A percentile compares a stretch with the other conserved stretches of the same genome.
Evolutionary conservation across 768 basidiomycete genomes (phyloP).

Genomic region (Stropharia rugosoannulata): DNA sequence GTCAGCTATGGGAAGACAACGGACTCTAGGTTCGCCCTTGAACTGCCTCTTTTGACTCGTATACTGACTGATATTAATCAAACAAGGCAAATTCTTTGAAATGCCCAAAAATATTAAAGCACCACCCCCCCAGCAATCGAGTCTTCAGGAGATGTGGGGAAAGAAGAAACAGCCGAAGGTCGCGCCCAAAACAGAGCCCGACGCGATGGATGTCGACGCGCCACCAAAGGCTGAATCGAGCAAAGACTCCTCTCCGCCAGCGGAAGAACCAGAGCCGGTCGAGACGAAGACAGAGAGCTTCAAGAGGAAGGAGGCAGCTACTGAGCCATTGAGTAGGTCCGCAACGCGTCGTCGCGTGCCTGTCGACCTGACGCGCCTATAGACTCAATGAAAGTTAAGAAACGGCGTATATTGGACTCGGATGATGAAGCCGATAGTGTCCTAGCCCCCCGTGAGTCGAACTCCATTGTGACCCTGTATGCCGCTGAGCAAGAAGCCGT

Average conservation of each 20-base stretch:
- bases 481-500: neutral
- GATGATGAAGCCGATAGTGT: slow-evolving; percentile 46
- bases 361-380: slow-evolving; percentile 1
- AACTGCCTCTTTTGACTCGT: neutral
- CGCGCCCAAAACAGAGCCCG: slow-evolving; percentile 22
- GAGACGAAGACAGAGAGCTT: slow-evolving; percentile 32
- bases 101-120: slow-evolving; percentile 71
- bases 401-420: slow-evolving; percentile 50
- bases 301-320: slow-evolving; percentile 35
- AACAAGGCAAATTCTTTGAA: slow-evolving; percentile 69
- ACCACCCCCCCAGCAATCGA: slow-evolving; percentile 76
- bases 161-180: slow-evolving; percentile 36
- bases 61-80: slow-evolving; percentile 4
- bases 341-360: neutral
- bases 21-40: slow-evolving; percentile 57
- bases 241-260: neutral
- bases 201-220: slow-evolving; percentile 30
- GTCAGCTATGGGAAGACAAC: slow-evolving; percentile 63
- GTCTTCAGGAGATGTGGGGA: slow-evolving; percentile 73
- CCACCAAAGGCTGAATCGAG: slow-evolving; percentile 22
- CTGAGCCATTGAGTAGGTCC: slow-evolving; percentile 13
- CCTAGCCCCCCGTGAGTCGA: slow-evolving; percentile 7
- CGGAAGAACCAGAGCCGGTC: neutral
- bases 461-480: neutral
- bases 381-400: slow-evolving; percentile 44